Percentiles rank a stretch among this genome's conserved stretches.
phyloP scores from a whole-genome alignment of 495 filamentous ascomycete genomes.

The Hyaloscypha bicolor region DNA sequence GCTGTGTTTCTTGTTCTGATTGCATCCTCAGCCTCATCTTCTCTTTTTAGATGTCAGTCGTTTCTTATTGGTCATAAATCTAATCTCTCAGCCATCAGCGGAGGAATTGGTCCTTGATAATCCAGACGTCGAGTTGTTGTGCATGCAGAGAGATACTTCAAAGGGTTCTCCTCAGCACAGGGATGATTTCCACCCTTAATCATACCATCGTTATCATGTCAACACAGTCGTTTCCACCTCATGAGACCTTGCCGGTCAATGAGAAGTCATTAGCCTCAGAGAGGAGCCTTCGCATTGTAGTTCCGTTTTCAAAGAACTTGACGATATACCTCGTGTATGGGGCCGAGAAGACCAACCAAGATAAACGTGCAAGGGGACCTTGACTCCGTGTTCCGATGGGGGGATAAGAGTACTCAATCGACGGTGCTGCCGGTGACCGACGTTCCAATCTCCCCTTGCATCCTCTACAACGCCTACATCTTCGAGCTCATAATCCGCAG shows the following conservation, averaged over 20 bases:
- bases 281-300: background rate
- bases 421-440: background rate
- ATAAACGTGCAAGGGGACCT: background rate
- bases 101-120: background rate
- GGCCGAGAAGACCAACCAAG: background rate
- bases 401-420: background rate
- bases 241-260: background rate
- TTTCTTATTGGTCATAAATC: conserved; percentile 1
- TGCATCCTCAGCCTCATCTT: conserved; percentile 5
- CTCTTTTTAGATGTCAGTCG: background rate
- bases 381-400: background rate
- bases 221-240: background rate
- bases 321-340: conserved; percentile 11
- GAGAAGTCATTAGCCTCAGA: background rate
- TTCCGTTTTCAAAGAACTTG: background rate
- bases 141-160: too few species aligned
- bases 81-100: background rate
- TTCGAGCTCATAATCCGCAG: background rate
- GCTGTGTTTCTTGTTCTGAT: conserved; percentile 7
- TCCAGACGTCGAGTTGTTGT: background rate
- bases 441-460: background rate
- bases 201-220: background rate
- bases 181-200: background rate
- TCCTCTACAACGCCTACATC: background rate
- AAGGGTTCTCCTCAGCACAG: background rate